Evolutionary conservation across 768 basidiomycete species (phyloP).

Genomic region (Russula abietina): DNA sequence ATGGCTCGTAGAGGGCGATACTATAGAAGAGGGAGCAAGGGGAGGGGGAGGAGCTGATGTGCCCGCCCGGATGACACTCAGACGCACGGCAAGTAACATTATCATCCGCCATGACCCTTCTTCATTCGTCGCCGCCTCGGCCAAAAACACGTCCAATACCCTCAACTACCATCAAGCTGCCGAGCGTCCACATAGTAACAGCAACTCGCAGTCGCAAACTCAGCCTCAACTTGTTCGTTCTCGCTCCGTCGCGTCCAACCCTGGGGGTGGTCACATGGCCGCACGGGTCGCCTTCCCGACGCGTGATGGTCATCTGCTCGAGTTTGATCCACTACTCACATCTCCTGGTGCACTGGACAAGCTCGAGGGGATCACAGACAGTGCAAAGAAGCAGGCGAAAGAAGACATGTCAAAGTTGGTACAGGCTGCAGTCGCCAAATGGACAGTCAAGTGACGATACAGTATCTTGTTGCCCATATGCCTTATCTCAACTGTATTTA

Average conservation of each 20-base stretch:
- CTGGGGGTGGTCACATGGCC: slow-evolving; percentile 35
- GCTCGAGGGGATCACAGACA: slow-evolving; percentile 71
- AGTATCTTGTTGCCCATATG: background rate
- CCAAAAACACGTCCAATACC: slow-evolving; percentile 24
- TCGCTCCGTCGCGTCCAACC: slow-evolving; percentile 24
- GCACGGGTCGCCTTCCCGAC: slow-evolving; percentile 75
- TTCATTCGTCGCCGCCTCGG: slow-evolving; percentile 28
- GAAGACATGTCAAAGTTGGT: slow-evolving; percentile 70
- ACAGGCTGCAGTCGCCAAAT: slow-evolving; percentile 67
- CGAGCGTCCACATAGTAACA: slow-evolving; percentile 39
- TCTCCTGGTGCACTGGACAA: slow-evolving; percentile 67
- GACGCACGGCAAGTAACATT: slow-evolving; percentile 49
- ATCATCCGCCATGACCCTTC: slow-evolving; percentile 55
- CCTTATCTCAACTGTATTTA: slow-evolving; percentile 16
- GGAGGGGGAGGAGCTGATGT: background rate
- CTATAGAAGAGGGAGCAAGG: too few species aligned
- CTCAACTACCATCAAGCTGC: slow-evolving; percentile 28
- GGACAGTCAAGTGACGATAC: slow-evolving; percentile 39
- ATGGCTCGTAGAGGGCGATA: slow-evolving; percentile 42
- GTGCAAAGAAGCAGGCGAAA: slow-evolving; percentile 77
- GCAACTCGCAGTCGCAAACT: slow-evolving; percentile 35
- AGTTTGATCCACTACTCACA: slow-evolving; percentile 77
- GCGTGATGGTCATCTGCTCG: slow-evolving; percentile 72
- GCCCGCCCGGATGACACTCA: slow-evolving; percentile 24
- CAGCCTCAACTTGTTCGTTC: slow-evolving; percentile 19